Evolutionary conservation across 2,329 filamentous ascomycete species (phyloP).

Genomic region (Cercospora sp.): DNA sequence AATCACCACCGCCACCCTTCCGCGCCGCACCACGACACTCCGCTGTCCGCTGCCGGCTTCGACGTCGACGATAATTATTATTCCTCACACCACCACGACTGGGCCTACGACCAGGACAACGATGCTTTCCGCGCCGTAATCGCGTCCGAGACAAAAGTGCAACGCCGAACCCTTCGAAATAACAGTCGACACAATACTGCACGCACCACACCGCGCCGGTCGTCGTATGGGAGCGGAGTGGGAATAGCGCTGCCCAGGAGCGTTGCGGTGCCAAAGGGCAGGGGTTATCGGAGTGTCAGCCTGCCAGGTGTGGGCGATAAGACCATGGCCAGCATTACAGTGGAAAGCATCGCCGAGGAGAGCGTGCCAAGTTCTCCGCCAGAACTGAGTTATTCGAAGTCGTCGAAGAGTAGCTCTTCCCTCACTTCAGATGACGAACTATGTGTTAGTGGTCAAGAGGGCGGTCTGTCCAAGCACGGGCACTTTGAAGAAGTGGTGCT

Average conservation of each 20-base stretch:
- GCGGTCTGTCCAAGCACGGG: conserved; percentile 64
- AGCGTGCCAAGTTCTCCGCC: conserved; percentile 31
- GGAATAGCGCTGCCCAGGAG: conserved; percentile 22
- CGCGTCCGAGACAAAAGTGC: neutral
- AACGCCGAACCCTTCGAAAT: neutral
- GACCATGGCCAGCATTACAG: conserved; percentile 22
- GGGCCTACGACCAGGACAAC: conserved; percentile 17
- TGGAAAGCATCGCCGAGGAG: conserved; percentile 25
- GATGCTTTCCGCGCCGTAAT: conserved; percentile 29
- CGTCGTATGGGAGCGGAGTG: conserved; percentile 13
- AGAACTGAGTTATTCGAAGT: conserved; percentile 69
- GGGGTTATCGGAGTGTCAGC: conserved; percentile 21
- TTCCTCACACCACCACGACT: conserved; percentile 8
- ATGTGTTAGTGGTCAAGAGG: conserved; percentile 25
- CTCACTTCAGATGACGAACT: conserved; percentile 69
- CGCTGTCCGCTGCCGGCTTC: conserved; percentile 10
- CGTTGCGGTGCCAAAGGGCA: conserved; percentile 18
- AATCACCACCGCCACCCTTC: neutral
- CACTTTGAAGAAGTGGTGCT: conserved; percentile 95
- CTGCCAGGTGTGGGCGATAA: conserved; percentile 15
- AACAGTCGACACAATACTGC: neutral
- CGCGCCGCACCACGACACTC: conserved; percentile 6
- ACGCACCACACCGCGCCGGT: neutral
- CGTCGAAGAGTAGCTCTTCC: conserved; percentile 73
- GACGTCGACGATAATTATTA: neutral